Evolutionary conservation across 2,329 filamentous ascomycete genomes (phyloP).

Genomic region (Botryotinia globosa): DNA sequence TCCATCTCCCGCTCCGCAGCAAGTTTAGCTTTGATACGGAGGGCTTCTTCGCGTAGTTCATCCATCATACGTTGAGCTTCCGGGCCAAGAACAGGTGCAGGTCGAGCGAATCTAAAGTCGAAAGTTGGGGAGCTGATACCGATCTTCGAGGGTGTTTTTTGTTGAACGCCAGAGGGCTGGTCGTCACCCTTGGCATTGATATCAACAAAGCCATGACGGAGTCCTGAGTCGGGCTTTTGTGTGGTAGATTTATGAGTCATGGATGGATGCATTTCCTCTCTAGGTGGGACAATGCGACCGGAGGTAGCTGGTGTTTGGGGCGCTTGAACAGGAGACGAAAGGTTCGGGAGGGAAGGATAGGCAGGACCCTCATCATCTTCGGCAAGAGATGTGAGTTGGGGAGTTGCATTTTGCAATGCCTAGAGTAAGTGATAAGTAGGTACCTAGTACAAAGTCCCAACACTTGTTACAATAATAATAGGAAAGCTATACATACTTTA

Average conservation of each 20-base stretch:
- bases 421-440: constrained; percentile 17
- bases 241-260: constrained; percentile 72
- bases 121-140: constrained; percentile 57
- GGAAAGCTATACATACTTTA: constrained; percentile 32
- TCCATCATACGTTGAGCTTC: constrained; percentile 61
- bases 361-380: constrained; percentile 36
- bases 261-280: constrained; percentile 88
- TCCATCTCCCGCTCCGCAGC: constrained; percentile 55
- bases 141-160: constrained; percentile 64
- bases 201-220: constrained; percentile 78
- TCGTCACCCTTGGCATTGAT: constrained; percentile 48
- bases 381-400: constrained; percentile 33
- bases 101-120: constrained; percentile 60
- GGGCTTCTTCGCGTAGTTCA: constrained; percentile 69
- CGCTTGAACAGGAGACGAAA: constrained; percentile 31
- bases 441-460: background rate
- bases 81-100: constrained; percentile 56
- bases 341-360: constrained; percentile 27
- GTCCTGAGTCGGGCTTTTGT: constrained; percentile 73
- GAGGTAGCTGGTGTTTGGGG: constrained; percentile 59
- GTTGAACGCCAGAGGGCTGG: constrained; percentile 44
- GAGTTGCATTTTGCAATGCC: constrained; percentile 26
- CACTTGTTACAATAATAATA: background rate
- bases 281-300: constrained; percentile 65
- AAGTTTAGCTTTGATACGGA: constrained; percentile 67